A percentile compares a stretch with the other conserved stretches of the same genome.
Evolutionary conservation across 2,329 filamentous ascomycete genomes (phyloP).

Genomic region (Septoria petroselini): DNA sequence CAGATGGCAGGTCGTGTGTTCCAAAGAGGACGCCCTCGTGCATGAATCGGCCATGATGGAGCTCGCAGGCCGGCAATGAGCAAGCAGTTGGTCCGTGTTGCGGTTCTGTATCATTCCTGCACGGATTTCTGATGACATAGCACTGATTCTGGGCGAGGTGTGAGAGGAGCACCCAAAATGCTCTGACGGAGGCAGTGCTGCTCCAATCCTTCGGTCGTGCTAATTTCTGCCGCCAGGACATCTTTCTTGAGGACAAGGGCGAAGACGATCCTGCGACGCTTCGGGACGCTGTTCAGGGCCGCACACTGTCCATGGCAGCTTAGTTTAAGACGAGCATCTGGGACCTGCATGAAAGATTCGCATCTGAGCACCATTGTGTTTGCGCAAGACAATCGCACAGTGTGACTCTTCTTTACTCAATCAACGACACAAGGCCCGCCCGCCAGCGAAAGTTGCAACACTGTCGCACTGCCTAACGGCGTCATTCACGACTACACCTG

Average conservation of each 20-base stretch:
- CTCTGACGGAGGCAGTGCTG: slow-evolving; percentile 1
- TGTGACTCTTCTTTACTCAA: not conserved
- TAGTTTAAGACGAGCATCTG: slow-evolving; percentile 1
- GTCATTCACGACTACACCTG: no score
- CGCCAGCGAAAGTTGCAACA: not conserved
- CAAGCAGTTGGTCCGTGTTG: slow-evolving; percentile 7
- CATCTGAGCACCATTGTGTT: slow-evolving; percentile 2
- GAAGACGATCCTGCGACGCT: not conserved
- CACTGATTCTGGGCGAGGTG: no score
- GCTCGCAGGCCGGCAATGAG: not conserved
- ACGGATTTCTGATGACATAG: not conserved
- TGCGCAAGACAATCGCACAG: slow-evolving; percentile 2
- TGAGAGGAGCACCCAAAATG: not conserved
- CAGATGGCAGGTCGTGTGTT: not conserved
- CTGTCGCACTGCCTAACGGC: not conserved
- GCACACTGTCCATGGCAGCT: not conserved
- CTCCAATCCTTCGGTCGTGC: slow-evolving; percentile 1
- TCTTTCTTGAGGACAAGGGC: not conserved
- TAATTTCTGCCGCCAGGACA: not conserved
- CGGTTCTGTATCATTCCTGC: slow-evolving; percentile 3
- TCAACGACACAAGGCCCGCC: not conserved
- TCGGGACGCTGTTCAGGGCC: slow-evolving; percentile 1
- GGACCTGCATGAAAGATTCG: slow-evolving; percentile 11
- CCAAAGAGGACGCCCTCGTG: slow-evolving; percentile 5
- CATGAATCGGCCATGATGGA: not conserved